These are phyloP conservation scores for Hemerocallis citrina DNA, from an alignment of 106 monocot genomes.

Conservation along the genomic window DNA sequence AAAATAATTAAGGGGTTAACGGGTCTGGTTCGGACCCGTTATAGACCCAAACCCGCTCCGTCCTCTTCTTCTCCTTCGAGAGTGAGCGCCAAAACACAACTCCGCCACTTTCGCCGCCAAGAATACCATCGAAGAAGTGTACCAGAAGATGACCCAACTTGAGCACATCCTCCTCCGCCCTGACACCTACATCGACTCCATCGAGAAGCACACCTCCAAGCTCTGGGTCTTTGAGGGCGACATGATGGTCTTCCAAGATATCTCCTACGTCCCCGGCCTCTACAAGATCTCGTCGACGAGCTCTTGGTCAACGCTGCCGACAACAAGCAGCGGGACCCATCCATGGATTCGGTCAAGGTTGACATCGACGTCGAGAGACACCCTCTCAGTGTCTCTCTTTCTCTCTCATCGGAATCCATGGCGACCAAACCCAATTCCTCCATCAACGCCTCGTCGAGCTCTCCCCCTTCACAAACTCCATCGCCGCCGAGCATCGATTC, in stretches of 20 bases:
- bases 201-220: constrained; percentile 81
- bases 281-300: constrained; percentile 99
- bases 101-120: constrained; percentile 18
- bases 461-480: too few species aligned
- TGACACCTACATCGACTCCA: constrained; percentile 92
- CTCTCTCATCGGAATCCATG: too few species aligned
- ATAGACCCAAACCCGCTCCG: too few species aligned
- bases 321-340: constrained; percentile 97
- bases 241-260: constrained; percentile 56
- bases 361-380: constrained; percentile 59
- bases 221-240: constrained; percentile 83
- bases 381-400: constrained; percentile 68
- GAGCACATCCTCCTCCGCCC: constrained; percentile 99
- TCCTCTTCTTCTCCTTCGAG: too few species aligned
- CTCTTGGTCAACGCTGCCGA: constrained; percentile 99
- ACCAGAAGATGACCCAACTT: constrained; percentile 98
- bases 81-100: too few species aligned
- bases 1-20: too few species aligned
- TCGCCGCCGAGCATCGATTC: too few species aligned
- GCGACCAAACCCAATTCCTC: too few species aligned
- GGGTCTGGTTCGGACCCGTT: too few species aligned
- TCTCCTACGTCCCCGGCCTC: constrained; percentile 89
- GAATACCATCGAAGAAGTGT: constrained; percentile 88
- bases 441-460: too few species aligned
- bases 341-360: constrained; percentile 81